Conservation (phyloP, 2,329 filamentous ascomycete species). For the Podosphaera aphanis region DNA sequence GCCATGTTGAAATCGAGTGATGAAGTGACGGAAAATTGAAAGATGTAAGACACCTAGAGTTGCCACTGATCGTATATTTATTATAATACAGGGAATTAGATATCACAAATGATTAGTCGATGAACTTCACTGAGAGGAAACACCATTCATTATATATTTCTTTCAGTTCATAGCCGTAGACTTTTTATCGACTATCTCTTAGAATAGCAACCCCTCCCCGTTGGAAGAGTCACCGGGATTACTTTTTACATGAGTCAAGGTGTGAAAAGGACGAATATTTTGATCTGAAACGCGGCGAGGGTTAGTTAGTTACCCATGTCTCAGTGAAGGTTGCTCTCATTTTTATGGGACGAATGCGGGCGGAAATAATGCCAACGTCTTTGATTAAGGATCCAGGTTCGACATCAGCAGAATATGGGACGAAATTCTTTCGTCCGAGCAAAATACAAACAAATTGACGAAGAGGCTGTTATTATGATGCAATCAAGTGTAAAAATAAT, state of each 20-base stretch:
- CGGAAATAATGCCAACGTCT: not conserved
- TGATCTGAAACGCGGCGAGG: not conserved
- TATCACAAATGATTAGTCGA: not conserved
- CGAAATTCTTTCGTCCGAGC: not conserved
- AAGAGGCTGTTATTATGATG: no score
- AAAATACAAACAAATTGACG: no score
- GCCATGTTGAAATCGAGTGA: not conserved
- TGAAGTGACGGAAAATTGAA: not conserved
- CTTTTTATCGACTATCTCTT: not conserved
- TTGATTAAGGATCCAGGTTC: not conserved
- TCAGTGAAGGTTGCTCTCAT: not conserved
- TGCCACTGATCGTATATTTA: not conserved
- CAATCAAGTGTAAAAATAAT: no score
- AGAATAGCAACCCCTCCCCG: not conserved
- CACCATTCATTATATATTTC: not conserved
- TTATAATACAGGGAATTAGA: not conserved
- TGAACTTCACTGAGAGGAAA: not conserved
- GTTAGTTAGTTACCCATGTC: not conserved
- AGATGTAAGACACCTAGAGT: not conserved
- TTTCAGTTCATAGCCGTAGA: not conserved
- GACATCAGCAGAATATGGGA: not conserved
- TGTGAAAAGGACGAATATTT: not conserved
- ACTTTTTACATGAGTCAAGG: not conserved
- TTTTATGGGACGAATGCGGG: not conserved
- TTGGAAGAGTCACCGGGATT: not conserved